Evolutionary conservation across 345 rosid species (phyloP), one percentile per base, ranked within the genome.

Genomic region (Populus ilicifolia): DNA sequence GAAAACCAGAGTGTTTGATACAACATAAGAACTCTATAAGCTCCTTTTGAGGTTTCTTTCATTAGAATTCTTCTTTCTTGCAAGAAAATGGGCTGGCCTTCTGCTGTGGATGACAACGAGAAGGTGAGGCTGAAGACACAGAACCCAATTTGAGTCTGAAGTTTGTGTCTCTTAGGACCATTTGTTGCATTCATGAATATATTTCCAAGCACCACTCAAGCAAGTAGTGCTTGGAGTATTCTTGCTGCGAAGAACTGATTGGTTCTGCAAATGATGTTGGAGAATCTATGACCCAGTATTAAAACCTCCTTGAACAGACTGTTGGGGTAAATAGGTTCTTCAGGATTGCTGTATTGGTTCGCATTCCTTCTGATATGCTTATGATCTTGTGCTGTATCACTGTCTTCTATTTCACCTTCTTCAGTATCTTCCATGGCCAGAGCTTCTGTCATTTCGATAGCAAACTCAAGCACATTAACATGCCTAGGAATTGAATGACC

Each of bases 1-100:
- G 77, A 83, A 83, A 30, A 83, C 79, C 0, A 83, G 74, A 70
- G 83, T 71, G 61, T 72, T 83, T 12, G 86, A 70, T 66, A 80
- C 41, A 74, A 83, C 81, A 23, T 83, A 80, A 36, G 83, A 80
- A 83, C 68, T 78, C 83, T 71, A 36, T 83, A 83, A 54, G 81
- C 80, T 70, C 86, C 86, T 77, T 79, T 83, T 65, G 83, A 77
- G 62, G 80, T 80, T 66, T 83, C 86, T 70, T 46, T 80, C 83
- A 80, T 70, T 54, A 83, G 18, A 33, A 77, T 80, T 74, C 77
- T 77, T 44, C 86, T 77, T 61, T 80, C 81, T 65, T 80, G 79
- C 73, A 83, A 77, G 81, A 77, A 83, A 54, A 83, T 83, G n/a
- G 86, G 83, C 6, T 74, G 65, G 59, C 77, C 86, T 80, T 83